A percentile compares a stretch with the other conserved stretches of the same genome.
Evolutionary conservation across 129 eudicot genomes (phyloP).

Genomic region (Centaurea solstitialis): DNA sequence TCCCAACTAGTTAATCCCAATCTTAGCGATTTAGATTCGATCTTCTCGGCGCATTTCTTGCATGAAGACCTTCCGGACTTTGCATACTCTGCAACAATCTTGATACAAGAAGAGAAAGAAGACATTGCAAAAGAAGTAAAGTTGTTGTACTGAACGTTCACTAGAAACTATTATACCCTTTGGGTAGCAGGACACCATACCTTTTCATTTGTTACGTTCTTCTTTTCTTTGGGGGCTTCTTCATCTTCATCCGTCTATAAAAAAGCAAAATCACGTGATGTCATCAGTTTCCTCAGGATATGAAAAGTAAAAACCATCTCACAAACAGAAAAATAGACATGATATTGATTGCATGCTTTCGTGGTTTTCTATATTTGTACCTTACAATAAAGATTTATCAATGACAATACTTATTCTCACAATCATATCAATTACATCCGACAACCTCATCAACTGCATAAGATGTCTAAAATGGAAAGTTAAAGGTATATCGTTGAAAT

Average conservation of each 20-base stretch:
- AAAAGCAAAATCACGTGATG: constrained; percentile 20
- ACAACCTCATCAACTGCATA: not conserved
- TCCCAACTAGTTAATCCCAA: constrained; percentile 61
- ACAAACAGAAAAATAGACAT: not conserved
- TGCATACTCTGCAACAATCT: constrained; percentile 84
- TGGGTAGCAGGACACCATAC: constrained; percentile 1
- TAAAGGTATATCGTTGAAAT: not conserved
- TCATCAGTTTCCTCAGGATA: constrained; percentile 4
- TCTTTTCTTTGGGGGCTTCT: constrained; percentile 18
- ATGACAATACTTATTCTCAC: constrained; percentile 2
- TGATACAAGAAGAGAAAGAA: constrained; percentile 23
- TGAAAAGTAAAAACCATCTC: not conserved
- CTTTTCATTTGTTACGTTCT: constrained; percentile 33
- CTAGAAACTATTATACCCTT: not conserved
- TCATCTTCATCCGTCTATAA: constrained; percentile 28
- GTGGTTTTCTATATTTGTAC: not conserved
- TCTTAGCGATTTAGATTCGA: constrained; percentile 51
- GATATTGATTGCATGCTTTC: not conserved
- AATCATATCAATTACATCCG: constrained; percentile 4
- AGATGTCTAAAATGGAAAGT: constrained; percentile 38
- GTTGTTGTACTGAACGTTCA: not conserved
- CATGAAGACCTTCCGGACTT: constrained; percentile 80
- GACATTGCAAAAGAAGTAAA: constrained; percentile 27
- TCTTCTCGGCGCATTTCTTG: constrained; percentile 62
- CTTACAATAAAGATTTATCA: not conserved